Evolutionary conservation across 2,329 filamentous ascomycete genomes (phyloP).

Genomic region (Mycosphaerella sp.): DNA sequence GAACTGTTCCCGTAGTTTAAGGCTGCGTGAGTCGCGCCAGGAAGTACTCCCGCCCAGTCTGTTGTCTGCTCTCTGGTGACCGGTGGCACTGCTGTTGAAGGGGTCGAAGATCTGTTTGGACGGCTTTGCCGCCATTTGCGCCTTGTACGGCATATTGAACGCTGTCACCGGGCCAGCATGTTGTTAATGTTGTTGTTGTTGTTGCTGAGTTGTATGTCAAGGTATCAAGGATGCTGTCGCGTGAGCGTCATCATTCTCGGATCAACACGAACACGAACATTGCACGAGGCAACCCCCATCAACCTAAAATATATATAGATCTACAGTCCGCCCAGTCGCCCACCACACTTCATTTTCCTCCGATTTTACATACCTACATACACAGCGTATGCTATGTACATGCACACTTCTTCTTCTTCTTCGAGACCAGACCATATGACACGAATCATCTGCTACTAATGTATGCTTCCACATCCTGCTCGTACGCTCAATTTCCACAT

Average conservation of each 20-base stretch:
- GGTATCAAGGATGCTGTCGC: not conserved
- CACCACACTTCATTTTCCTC: too few species aligned
- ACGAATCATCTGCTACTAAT: not conserved
- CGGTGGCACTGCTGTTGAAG: constrained; percentile 89
- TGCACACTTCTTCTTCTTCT: not conserved
- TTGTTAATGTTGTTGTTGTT: not conserved
- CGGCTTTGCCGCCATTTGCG: constrained; percentile 26
- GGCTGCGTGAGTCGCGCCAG: constrained; percentile 65
- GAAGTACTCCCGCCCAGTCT: constrained; percentile 54
- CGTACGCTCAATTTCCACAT: not conserved
- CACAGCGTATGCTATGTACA: not conserved
- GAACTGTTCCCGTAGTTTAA: constrained; percentile 67
- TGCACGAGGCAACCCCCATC: too few species aligned
- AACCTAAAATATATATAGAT: too few species aligned
- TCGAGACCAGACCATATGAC: not conserved
- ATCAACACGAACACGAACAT: too few species aligned
- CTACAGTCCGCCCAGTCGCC: too few species aligned
- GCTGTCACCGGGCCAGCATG: not conserved
- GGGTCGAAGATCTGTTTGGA: constrained; percentile 42
- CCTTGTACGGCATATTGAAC: constrained; percentile 19
- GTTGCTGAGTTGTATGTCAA: not conserved
- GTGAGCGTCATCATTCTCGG: too few species aligned
- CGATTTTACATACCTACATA: too few species aligned
- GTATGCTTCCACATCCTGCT: not conserved
- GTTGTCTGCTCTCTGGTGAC: constrained; percentile 70